Evolutionary conservation across 306 rosid species (phyloP), one percentile per base, ranked within the genome.

Genomic region (Casuarina glauca): DNA sequence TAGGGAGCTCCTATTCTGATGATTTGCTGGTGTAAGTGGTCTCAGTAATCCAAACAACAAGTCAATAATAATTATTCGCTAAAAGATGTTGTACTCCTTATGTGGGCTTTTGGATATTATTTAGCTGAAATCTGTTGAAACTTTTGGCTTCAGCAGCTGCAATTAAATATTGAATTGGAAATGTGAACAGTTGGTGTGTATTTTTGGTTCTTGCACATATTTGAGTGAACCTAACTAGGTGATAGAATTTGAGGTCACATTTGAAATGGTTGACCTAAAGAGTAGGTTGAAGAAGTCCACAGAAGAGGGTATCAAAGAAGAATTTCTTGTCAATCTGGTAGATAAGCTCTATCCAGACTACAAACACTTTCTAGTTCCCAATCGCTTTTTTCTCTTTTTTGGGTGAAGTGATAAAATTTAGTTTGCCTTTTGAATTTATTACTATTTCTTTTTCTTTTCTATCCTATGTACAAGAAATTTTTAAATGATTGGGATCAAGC

Each of bases 391-490:
- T 12, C 13, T 62, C 6, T 52, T 35, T 62, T 35, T 57, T 66
- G 43, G 45, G 45, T 46, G 58, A 17, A 32, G 8, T 43, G 38
- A 32, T 17, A 17, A 13, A 48, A 69, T 51, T 69, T 61, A 69
- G 70, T 45, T 71, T 60, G 0, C 73, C 46, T 74, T 42, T 78
- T 70, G 76, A 51, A 78, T 72, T 46, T 72, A 68, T 67, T 62
- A 62, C n/a, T 62, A 62, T 62, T 62, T 62, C 69, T 6, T 62
- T 36, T 62, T 38, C 69, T 62, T 36, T 45, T 41, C 67, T 15
- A 2, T 46, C 81, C 49, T 74, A 78, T 63, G 58, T 80, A 41
- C 76, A 78, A 80, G 77, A 73, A 74, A 72, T 80, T 72, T 76
- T 49, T 50, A 35, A 74, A 71, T 78, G 49, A 80, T 76, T 72